phyloP scores from a whole-genome alignment of 768 basidiomycete genomes.

The Aureoboletus auriporus region DNA sequence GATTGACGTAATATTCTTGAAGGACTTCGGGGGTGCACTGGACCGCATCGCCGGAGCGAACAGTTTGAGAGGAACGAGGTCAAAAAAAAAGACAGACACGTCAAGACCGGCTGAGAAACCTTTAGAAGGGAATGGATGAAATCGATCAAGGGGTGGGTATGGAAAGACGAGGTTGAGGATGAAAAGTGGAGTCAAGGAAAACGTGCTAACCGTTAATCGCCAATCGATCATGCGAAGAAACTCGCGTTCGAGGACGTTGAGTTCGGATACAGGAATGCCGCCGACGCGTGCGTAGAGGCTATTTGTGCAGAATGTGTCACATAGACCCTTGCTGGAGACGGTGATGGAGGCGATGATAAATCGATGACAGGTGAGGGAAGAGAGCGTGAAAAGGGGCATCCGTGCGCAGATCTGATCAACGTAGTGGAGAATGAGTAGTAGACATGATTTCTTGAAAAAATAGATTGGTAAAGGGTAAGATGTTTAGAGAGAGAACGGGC shows the following conservation, averaged over 20 bases:
- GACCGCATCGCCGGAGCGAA: constrained; percentile 5
- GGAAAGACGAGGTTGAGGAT: constrained; percentile 2
- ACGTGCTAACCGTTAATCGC: constrained; percentile 79
- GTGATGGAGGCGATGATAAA: constrained; percentile 94
- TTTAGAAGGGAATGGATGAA: not conserved
- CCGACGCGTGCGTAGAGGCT: constrained; percentile 94
- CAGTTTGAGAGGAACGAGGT: not conserved
- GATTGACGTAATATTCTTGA: constrained; percentile 91
- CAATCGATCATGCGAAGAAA: constrained; percentile 91
- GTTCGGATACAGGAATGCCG: constrained; percentile 85
- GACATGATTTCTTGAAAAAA: constrained; percentile 59
- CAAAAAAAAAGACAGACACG: constrained; percentile 11
- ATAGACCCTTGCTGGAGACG: constrained; percentile 91
- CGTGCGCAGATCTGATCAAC: constrained; percentile 92
- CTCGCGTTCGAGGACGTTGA: constrained; percentile 93
- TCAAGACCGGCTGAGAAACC: constrained; percentile 19
- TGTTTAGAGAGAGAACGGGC: constrained; percentile 17
- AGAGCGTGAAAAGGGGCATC: constrained; percentile 85
- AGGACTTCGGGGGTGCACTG: constrained; percentile 89
- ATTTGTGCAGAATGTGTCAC: constrained; percentile 95
- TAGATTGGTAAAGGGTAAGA: constrained; percentile 5
- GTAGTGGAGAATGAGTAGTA: constrained; percentile 81
- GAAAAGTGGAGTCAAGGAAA: constrained; percentile 22
- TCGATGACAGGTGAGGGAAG: constrained; percentile 95
- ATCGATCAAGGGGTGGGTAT: constrained; percentile 11